Evolutionary conservation across 768 basidiomycete species (phyloP), one percentile per base, ranked within the genome.

Genomic region (Lactarius sp.): DNA sequence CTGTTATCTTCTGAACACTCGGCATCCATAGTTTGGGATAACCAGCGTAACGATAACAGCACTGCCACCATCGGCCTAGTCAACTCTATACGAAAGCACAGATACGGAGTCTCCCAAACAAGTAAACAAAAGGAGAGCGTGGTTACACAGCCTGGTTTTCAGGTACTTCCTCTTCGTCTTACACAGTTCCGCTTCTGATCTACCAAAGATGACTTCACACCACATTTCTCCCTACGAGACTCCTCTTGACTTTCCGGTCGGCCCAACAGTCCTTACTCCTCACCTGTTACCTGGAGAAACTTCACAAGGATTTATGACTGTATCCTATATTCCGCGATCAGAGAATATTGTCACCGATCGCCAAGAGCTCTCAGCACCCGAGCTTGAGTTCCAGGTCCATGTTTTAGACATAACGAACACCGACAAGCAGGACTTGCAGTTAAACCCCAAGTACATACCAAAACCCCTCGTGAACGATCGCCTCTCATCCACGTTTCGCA

Each of bases 51-150:
- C 22, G 2, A 22, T 22, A 22, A 22, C 22, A 22, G 22, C 2
- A 22, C 22, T 22, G 2, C 22, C 22, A 22, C 22, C 1, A 22
- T 22, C 22, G 22, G 22, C 22, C 22, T 22, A 22, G 22, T 22
- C 22, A 22, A 22, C 22, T 22, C 22, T 22, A 22, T 73, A 76
- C 1, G 52, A 74, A 7, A 61, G 68, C 2, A 56, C 70, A 31
- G 56, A 66, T 14, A 22, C 22, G 22, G 55, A 59, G 0, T 66
- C 70, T 10, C 36, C 6, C 7, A 37, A 37, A 37, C 36, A 6
- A 77, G 77, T 18, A 81, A 84, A 52, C 80, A 84, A 65, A 81
- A 83, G 57, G 84, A 84, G 66, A 74, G 75, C 5, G 81, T 83
- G 2, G 69, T 71, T 1, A 69, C 73, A 8, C 74, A 75, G 14